Conservation (phyloP, 768 basidiomycete species). For the Phlebiopsis flavidoalba region DNA sequence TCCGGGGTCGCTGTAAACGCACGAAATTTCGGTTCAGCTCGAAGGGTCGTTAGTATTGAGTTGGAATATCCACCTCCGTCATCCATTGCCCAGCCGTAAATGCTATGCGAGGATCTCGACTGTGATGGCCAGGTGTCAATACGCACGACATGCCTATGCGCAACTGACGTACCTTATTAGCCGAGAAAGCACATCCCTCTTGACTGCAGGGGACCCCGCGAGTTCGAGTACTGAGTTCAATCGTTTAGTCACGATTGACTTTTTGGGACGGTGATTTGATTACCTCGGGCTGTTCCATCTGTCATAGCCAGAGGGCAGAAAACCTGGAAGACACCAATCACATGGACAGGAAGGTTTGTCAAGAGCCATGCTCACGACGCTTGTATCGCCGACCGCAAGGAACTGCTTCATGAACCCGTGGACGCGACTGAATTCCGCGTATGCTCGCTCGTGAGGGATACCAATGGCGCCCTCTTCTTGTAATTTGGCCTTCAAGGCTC, state of each 20-base stretch:
- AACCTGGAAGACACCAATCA: constrained; percentile 32
- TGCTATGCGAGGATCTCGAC: constrained; percentile 55
- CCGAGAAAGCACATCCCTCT: constrained; percentile 49
- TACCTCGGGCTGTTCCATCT: constrained; percentile 65
- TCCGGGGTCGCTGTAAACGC: constrained; percentile 51
- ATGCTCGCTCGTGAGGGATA: constrained; percentile 63
- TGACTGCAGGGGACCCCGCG: constrained; percentile 54
- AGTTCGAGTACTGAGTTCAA: constrained; percentile 52
- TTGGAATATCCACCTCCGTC: constrained; percentile 53
- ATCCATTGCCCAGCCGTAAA: constrained; percentile 83
- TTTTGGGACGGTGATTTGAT: neutral
- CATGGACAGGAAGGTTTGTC: neutral
- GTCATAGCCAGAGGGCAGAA: constrained; percentile 79
- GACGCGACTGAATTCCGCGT: constrained; percentile 53
- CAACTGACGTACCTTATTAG: constrained; percentile 47
- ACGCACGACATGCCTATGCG: neutral
- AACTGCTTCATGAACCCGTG: constrained; percentile 64
- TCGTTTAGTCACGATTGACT: neutral
- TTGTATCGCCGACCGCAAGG: constrained; percentile 58
- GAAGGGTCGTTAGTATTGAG: too few species aligned
- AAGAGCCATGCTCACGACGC: constrained; percentile 39
- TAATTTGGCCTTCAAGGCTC: constrained; percentile 53
- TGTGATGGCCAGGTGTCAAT: constrained; percentile 20
- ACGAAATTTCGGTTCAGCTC: neutral
- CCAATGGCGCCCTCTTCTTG: constrained; percentile 63